phyloP scores from a whole-genome alignment of 148 eudicot species.

The Chenopodium berlandieri region DNA sequence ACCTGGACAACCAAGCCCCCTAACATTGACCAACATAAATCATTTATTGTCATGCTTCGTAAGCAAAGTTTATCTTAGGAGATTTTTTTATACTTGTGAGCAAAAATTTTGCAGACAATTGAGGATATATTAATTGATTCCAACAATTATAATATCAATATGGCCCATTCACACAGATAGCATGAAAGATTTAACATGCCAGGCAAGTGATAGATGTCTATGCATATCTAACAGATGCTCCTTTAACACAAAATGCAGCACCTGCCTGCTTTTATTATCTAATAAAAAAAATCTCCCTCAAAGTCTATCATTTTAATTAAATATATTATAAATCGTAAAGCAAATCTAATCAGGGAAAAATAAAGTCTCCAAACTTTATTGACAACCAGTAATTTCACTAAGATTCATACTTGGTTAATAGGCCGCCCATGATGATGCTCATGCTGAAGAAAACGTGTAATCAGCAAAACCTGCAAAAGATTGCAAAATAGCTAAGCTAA shows the following conservation, averaged over 20 bases:
- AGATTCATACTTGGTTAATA: conserved; percentile 63
- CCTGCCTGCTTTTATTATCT: background rate
- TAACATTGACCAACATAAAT: background rate
- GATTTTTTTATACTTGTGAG: too few species aligned
- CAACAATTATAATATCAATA: background rate
- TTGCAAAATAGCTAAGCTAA: background rate
- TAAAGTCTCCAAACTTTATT: background rate
- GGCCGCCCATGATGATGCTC: conserved; percentile 91
- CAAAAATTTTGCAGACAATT: background rate
- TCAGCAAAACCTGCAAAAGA: conserved; percentile 64
- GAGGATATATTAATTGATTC: background rate
- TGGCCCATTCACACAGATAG: background rate
- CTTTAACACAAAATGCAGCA: background rate
- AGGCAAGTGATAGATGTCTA: background rate
- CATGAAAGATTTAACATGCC: conserved; percentile 5
- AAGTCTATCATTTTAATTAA: background rate
- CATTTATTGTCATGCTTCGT: background rate
- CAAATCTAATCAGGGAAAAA: background rate
- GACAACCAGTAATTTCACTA: background rate
- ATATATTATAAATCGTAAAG: background rate
- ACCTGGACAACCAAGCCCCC: conserved; percentile 2
- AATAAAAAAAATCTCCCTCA: background rate
- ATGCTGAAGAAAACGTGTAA: conserved; percentile 97
- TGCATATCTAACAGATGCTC: conserved; percentile 5
- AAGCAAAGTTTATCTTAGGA: background rate